Evolutionary conservation across 1,139 yeast genomes (phyloP), one percentile per base, ranked within the genome.

Genomic region (Hyphopichia fennica): DNA sequence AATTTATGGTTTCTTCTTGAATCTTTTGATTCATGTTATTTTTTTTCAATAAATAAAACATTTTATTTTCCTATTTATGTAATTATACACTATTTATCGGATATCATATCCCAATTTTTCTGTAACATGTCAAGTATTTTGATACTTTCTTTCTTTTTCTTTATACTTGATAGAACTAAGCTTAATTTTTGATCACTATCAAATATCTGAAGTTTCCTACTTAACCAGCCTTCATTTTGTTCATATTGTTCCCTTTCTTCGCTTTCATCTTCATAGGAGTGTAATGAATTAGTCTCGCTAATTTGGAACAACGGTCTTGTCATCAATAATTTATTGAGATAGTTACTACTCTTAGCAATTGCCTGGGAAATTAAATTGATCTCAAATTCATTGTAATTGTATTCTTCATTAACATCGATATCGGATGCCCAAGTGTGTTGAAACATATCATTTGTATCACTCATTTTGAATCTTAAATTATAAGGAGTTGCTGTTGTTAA

Each of bases 321-420:
- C 4, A 64, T 39, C 5, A 43, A 20, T 7, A 43, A 28, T 37
- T 61, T 58, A 43, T 59, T 60, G 7, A 69, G 40, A 28, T 54
- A 56, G 41, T 67, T 60, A 1, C 72, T 53, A 10, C 72, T 58
- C 8, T 51, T 42, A 0, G 74, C 65, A 1, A 73, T 43, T 4
- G 72, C 71, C 41, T 52, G 54, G 2, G 69, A 51, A 3, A 75
- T 46, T 4, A 59, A 11, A 38, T 60, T 58, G n/a, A 66, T 35
- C 40, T 82, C 87, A 0, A 51, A 44, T 10, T 54, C 57, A 1
- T 68, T 52, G 48, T 63, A 81, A 15, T 55, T 52, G 53, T 83
- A 82, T 13, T 66, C 60, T 52, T 82, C 88, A 51, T 78, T 74
- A 8, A 77, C 72, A 32, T 73, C 74, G 20, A 81, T 58, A 28